phyloP scores from a whole-genome alignment of 768 basidiomycete genomes.

The Naematelia encephala region DNA sequence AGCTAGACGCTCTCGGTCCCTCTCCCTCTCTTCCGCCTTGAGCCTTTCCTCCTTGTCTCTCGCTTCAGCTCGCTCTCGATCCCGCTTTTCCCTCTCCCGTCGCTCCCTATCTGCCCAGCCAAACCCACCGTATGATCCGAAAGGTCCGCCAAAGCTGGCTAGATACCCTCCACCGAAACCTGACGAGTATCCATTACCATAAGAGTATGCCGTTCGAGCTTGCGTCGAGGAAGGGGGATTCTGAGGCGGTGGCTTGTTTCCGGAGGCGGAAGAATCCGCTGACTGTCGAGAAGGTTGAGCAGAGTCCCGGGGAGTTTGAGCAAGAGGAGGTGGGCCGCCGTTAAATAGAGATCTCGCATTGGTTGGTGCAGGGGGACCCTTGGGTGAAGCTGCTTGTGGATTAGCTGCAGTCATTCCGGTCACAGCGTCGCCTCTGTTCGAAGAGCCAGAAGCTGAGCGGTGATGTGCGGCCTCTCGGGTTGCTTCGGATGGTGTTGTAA shows the following conservation, averaged over 20 bases:
- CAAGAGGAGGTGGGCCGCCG: constrained; percentile 5
- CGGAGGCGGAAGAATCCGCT: constrained; percentile 57
- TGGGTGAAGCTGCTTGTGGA: neutral
- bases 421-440: neutral
- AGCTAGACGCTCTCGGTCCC: neutral
- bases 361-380: neutral
- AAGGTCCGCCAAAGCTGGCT: neutral
- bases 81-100: neutral
- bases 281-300: neutral
- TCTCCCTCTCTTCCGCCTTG: constrained; percentile 4
- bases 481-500: neutral
- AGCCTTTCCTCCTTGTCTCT: neutral
- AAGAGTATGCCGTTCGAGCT: neutral
- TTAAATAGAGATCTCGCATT: neutral
- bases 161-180: neutral
- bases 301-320: constrained; percentile 1
- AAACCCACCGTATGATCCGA: neutral
- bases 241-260: constrained; percentile 77
- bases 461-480: neutral
- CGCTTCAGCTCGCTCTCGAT: neutral
- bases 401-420: neutral
- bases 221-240: neutral
- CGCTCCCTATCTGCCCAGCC: neutral
- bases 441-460: neutral
- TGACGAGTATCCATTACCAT: neutral